Conservation (phyloP, 768 basidiomycete species). For the Amanita thiersii region DNA sequence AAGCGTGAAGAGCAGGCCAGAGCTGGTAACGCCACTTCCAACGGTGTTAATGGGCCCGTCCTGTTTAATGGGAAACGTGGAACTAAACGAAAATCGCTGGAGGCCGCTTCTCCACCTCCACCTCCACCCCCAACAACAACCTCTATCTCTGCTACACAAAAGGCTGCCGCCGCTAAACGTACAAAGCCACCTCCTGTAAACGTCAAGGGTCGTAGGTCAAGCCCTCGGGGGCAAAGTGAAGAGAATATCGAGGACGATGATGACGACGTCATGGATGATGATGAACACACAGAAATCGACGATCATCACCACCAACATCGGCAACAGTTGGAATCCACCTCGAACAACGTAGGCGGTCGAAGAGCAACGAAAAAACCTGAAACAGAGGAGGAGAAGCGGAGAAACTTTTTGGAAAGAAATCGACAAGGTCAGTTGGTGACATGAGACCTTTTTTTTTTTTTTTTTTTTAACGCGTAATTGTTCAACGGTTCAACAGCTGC, state of each 20-base stretch:
- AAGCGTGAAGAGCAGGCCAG: slow-evolving; percentile 86
- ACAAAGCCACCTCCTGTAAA: slow-evolving; percentile 20
- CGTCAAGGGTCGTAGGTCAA: slow-evolving; percentile 22
- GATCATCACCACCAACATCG: background rate
- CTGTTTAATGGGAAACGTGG: slow-evolving; percentile 40
- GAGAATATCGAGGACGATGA: slow-evolving; percentile 31
- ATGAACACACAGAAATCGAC: slow-evolving; percentile 15
- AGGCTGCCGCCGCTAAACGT: slow-evolving; percentile 27
- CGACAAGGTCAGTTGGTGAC: slow-evolving; percentile 73
- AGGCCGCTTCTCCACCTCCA: slow-evolving; percentile 31
- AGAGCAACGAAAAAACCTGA: slow-evolving; percentile 65
- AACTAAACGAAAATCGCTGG: slow-evolving; percentile 66
- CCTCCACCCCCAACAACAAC: slow-evolving; percentile 19
- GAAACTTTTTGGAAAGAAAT: slow-evolving; percentile 95
- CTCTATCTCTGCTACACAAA: slow-evolving; percentile 17
- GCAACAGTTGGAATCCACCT: slow-evolving; percentile 16
- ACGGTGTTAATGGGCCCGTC: slow-evolving; percentile 23
- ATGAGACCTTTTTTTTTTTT: slow-evolving; percentile 9
- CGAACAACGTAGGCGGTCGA: slow-evolving; percentile 13
- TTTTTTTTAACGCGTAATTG: slow-evolving; percentile 2
- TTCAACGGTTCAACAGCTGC: slow-evolving; percentile 80
- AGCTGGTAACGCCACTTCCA: slow-evolving; percentile 28
- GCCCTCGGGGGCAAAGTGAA: slow-evolving; percentile 23
- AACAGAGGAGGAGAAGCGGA: slow-evolving; percentile 97
- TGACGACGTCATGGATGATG: slow-evolving; percentile 32